phyloP scores from a whole-genome alignment of 495 filamentous ascomycete species.

The Tuber umbilicatum region DNA sequence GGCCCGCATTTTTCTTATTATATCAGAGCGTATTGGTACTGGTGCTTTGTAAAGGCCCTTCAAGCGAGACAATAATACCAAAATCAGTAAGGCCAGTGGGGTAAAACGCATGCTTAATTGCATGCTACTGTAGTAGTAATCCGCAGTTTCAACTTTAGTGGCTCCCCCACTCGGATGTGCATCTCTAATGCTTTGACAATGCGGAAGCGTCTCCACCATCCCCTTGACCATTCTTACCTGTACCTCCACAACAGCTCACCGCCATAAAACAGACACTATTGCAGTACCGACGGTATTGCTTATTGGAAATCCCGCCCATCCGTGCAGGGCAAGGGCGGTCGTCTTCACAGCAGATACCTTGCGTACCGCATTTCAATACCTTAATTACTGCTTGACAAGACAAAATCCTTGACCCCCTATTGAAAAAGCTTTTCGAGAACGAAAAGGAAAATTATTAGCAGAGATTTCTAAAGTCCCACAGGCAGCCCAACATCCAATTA shows the following conservation, averaged over 20 bases:
- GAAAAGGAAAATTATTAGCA: not conserved
- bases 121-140: not conserved
- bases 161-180: not conserved
- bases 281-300: not conserved
- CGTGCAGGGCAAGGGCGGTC: not conserved
- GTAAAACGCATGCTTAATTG: not conserved
- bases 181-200: not conserved
- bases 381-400: not conserved
- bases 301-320: not conserved
- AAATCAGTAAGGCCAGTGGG: not conserved
- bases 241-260: not conserved
- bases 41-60: not conserved
- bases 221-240: not conserved
- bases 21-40: not conserved
- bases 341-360: not conserved
- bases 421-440: not conserved
- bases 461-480: not conserved
- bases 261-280: not conserved
- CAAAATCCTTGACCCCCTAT: not conserved
- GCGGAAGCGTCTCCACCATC: not conserved
- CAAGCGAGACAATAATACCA: not conserved
- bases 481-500: not conserved
- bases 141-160: not conserved
- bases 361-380: not conserved
- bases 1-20: not conserved